These are phyloP conservation scores for Kregervanrija delftensis DNA, from an alignment of 805 yeast species.

Conservation along the genomic window DNA sequence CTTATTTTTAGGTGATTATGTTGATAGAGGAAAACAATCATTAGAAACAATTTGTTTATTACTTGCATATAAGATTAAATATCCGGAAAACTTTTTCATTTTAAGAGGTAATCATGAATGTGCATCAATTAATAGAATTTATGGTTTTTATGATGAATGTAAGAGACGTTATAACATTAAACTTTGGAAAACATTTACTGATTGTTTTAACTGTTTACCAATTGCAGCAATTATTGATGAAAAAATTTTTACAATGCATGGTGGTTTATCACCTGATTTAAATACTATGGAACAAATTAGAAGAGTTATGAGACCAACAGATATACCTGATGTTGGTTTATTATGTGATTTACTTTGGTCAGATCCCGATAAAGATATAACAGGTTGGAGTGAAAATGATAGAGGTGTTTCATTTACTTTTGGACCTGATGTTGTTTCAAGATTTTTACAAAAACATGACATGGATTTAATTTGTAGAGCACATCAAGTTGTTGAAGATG, in stretches of 20 bases:
- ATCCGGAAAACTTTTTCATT: conserved; percentile 95
- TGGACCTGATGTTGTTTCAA: conserved; percentile 97
- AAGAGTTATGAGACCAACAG: conserved; percentile 98
- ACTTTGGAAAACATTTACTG: conserved; percentile 98
- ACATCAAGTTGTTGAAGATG: conserved; percentile 98
- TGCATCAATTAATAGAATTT: conserved; percentile 95
- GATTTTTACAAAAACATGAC: conserved; percentile 94
- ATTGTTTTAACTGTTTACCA: conserved; percentile 96
- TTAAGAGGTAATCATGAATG: conserved; percentile 98
- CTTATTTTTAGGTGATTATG: conserved; percentile 93
- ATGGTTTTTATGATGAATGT: conserved; percentile 98
- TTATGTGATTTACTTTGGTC: conserved; percentile 97
- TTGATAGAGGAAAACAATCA: conserved; percentile 97
- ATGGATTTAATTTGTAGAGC: conserved; percentile 98
- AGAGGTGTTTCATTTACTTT: conserved; percentile 99
- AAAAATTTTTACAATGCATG: conserved; percentile 98
- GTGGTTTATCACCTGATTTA: conserved; percentile 95
- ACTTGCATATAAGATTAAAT: conserved; percentile 93
- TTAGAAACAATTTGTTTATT: conserved; percentile 91
- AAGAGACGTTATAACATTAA: conserved; percentile 96
- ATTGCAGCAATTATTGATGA: conserved; percentile 98
- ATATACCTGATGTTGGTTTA: conserved; percentile 95
- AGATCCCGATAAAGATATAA: conserved; percentile 96
- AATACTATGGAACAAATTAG: conserved; percentile 98
- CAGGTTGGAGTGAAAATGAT: conserved; percentile 98